phyloP scores from a whole-genome alignment of 208 protist genomes.

The Trichomonas gallinae region DNA sequence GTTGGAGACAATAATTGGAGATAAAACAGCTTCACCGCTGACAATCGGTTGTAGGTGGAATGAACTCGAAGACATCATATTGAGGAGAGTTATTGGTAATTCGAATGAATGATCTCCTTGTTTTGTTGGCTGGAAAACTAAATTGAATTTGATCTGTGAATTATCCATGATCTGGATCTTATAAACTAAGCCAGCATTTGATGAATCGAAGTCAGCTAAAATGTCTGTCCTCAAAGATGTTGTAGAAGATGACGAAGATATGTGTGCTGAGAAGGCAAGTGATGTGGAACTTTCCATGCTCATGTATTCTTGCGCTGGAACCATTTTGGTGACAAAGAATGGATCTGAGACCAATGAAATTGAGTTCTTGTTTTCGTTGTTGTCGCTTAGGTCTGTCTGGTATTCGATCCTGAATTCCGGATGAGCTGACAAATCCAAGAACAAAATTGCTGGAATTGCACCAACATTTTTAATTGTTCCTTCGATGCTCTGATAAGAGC shows the following conservation, averaged over 20 bases:
- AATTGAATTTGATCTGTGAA: background rate
- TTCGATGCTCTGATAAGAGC: background rate
- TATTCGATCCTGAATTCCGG: background rate
- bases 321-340: background rate
- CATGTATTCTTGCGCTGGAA: background rate
- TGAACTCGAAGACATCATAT: background rate
- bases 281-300: background rate
- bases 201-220: background rate
- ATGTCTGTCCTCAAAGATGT: background rate
- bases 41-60: slow-evolving; percentile 2
- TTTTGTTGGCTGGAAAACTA: background rate
- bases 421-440: background rate
- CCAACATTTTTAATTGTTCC: background rate
- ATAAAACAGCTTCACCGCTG: background rate
- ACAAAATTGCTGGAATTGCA: background rate
- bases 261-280: background rate
- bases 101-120: background rate
- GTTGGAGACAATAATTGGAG: background rate
- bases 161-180: background rate
- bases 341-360: background rate
- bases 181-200: background rate
- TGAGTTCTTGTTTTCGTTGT: background rate
- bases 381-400: background rate
- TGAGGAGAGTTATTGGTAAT: background rate
- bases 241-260: background rate